These are phyloP conservation scores for Russula griseocarnosa DNA, from an alignment of 768 basidiomycete species.

Conservation along the genomic window DNA sequence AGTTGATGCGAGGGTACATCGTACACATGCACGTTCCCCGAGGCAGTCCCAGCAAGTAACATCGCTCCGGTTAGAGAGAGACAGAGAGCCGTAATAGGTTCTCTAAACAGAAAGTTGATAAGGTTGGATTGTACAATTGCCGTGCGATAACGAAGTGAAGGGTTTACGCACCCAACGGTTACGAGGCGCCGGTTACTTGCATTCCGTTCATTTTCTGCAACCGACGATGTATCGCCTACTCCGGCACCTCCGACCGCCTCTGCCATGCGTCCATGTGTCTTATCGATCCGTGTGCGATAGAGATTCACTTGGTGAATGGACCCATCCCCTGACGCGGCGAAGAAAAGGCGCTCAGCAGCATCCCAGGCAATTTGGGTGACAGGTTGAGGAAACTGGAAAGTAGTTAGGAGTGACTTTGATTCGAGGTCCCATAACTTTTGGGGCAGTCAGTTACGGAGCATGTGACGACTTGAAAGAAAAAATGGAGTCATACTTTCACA, in stretches of 20 bases:
- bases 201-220: conserved; percentile 51
- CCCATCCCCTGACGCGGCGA: conserved; percentile 74
- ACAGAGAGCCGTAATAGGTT: conserved; percentile 65
- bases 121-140: conserved; percentile 1
- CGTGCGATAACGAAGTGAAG: conserved; percentile 6
- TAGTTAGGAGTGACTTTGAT: conserved; percentile 70
- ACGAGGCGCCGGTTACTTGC: conserved; percentile 59
- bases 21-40: conserved; percentile 73
- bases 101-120: conserved; percentile 41
- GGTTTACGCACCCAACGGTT: conserved; percentile 53
- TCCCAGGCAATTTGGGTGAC: conserved; percentile 74
- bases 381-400: conserved; percentile 81
- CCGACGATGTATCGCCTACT: conserved; percentile 60
- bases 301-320: conserved; percentile 77
- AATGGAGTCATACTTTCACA: conserved; percentile 63
- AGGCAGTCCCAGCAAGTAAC: conserved; percentile 75
- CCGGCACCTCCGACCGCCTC: conserved; percentile 79
- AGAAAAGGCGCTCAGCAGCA: conserved; percentile 80
- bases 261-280: conserved; percentile 46
- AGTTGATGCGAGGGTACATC: conserved; percentile 89
- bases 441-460: conserved; percentile 13
- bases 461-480: not conserved
- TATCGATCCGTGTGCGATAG: conserved; percentile 58
- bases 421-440: conserved; percentile 76
- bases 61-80: conserved; percentile 76